Base-by-base conservation (phyloP, 2,329 filamentous ascomycete genomes). In the Myriosclerotinia scirpicola region DNA sequence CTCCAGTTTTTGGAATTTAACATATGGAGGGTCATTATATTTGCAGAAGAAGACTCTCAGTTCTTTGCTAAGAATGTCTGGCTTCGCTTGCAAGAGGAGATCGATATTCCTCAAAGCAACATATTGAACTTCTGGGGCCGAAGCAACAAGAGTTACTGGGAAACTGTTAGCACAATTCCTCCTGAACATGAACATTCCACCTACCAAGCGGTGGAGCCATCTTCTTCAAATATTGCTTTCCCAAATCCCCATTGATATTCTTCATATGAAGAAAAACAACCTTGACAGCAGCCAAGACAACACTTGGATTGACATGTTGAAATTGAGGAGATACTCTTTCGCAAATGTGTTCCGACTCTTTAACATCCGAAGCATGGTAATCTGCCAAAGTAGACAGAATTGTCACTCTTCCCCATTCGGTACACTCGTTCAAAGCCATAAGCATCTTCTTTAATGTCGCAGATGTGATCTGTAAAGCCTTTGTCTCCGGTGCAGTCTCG, bases 41-140 rank as follows among this genome's bases (percentile, higher is more conserved):
- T 99, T 99, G 89, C 95, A 99, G 81, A 99, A 99, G 81, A 99
- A 99, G 11, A 99, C 95, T 54, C 95, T 88, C 75, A 99, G 87
- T 79, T 99, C 95, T 79, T 98, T 98, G 83, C 92, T 96, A 12
- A 99, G 84, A 66, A 99, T 97, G 72, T 97, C 93, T 14, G 95
- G 93, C 78, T 97, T 94, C 73, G 96, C 95, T 78, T 99, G 95
- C 36, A 99, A 84, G 7, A 99, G 84, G 44, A 99, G 86, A 73
- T 99, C 95, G 75, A 99, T 99, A 78, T 99, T 99, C 70, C 94
- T 85, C 60, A 99, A 81, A 17, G 95, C 95, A 66, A 99, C 95
- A 77, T 99, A 99, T 80, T 99, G 95, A 50, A 99, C 95, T 82
- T 99, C 95, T 8, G 95, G 93, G 0, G 91, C 91, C 20, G 95